Base-by-base conservation (phyloP, 225 moss, liverwort and hornwort genomes). In the Lunularia cruciata region DNA sequence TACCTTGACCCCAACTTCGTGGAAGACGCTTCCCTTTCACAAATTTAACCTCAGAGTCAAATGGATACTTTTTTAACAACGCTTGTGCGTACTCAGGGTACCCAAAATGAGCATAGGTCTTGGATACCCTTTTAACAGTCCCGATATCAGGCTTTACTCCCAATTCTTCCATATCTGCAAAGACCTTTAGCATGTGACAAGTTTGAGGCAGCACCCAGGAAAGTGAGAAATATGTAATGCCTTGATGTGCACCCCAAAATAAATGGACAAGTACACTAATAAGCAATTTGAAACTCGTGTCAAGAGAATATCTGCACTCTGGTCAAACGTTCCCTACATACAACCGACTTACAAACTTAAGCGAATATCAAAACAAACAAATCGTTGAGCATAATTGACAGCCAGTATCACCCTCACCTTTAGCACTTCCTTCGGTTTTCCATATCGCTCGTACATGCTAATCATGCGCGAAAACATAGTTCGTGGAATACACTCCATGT, bases 381-480 rank as follows among this genome's bases (percentile, higher is more conserved):
- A n/a, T n/a, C n/a, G n/a, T n/a, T n/a, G n/a, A n/a, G n/a, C n/a
- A n/a, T n/a, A n/a, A n/a, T n/a, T n/a, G n/a, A n/a, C n/a, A n/a
- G n/a, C n/a, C n/a, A n/a, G n/a, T n/a, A n/a, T n/a, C n/a, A n/a
- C n/a, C 8, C 54, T 57, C 81, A 96, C 96, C 86, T 98, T 81
- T 5, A 98, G 86, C 56, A 93, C 67, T 61, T 91, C 77, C 77
- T 86, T 89, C 28, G 81, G 83, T 46, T 91, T 83, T 66, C 80
- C 80, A 75, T 98, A 81, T 31, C 84, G 83, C 62, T 93, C 87
- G 77, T 91, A 93, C 98, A 98, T 89, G 63, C 83, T 75, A 40
- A 93, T 72, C 71, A 98, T 77, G 6, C 86, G 76, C 16, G 84
- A 77, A 78, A 98, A 98, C 87, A 98, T 85, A 16, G 68, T 69